Evolutionary conservation across 2,329 filamentous ascomycete species (phyloP).

Genomic region (Aspergillus eucalypticola): DNA sequence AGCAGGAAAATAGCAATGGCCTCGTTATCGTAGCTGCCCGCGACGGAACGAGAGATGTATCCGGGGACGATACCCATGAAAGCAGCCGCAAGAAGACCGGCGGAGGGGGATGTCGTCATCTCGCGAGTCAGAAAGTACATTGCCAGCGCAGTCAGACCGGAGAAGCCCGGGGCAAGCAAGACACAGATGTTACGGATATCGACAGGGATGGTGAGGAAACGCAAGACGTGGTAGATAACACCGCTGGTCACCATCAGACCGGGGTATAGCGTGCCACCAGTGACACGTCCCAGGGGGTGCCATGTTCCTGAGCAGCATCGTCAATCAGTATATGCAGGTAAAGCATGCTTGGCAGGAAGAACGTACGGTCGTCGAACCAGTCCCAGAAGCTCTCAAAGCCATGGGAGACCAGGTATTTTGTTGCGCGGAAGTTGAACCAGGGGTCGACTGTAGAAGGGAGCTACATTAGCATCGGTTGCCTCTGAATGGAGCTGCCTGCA

Average conservation of each 20-base stretch:
- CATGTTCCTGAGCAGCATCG: conserved; percentile 66
- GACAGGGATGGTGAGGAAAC: conserved; percentile 83
- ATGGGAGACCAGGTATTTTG: conserved; percentile 94
- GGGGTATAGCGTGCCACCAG: conserved; percentile 96
- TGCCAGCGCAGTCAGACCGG: conserved; percentile 87
- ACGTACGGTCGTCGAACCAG: conserved; percentile 95
- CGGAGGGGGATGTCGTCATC: conserved; percentile 93
- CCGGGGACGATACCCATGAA: conserved; percentile 98
- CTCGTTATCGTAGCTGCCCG: conserved; percentile 98
- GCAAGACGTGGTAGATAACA: conserved; percentile 90
- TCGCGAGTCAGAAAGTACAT: conserved; percentile 95
- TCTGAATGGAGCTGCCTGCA: neutral
- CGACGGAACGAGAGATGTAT: conserved; percentile 96
- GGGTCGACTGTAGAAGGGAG: conserved; percentile 72
- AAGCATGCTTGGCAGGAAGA: neutral
- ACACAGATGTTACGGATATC: conserved; percentile 99
- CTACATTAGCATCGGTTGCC: conserved; percentile 22
- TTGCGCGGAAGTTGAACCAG: conserved; percentile 99
- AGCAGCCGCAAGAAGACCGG: conserved; percentile 85
- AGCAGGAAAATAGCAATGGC: conserved; percentile 98
- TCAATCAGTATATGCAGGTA: conserved; percentile 5
- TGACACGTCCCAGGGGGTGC: conserved; percentile 97
- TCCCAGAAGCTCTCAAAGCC: conserved; percentile 99
- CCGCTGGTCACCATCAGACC: conserved; percentile 99
- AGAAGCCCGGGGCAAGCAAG: conserved; percentile 90